Base-by-base conservation (phyloP, 371 early-diverging fungal genomes). In the Catenaria anguillulae region DNA sequence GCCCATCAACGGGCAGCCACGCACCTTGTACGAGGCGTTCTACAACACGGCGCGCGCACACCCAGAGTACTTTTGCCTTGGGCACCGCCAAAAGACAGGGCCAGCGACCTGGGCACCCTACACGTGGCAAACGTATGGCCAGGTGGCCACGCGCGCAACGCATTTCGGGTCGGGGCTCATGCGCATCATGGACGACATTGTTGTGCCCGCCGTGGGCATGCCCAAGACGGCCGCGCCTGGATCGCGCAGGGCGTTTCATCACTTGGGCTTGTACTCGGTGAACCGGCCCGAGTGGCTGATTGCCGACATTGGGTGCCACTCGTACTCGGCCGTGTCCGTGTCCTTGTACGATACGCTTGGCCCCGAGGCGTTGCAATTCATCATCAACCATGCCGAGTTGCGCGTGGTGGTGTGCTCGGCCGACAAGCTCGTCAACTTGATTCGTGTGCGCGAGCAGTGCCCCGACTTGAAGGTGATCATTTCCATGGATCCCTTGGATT, bases 271-370 rank as follows among this genome's bases (percentile, higher is more conserved):
- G 42, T 84, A 75, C 65, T 66, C 80, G 59, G 65, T 76, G 60
- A 86, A 84, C 67, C 68, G 83, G 42, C 68, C 71, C 42, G 84
- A 85, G 65, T 86, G 85, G 85, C 36, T 77, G 31, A 75, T 84
- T 35, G 61, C 79, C 36, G 84, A 75, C 33, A 60, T 61, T 55
- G 75, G 67, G 2, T 64, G 66, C 15, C 54, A 65, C 29, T 65
- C 65, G 42, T 71, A 68, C 67, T 60, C 65, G 37, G 35, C 68
- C 46, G 60, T 65, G 3, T 58, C 72, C 62, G 84, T 82, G 40
- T 80, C 88, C 0, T 65, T 86, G 12, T 86, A 83, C 71, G 82
- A 84, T 64, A 85, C 86, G 2, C 77, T 86, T 42, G 84, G 84
- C 34, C 71, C 82, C 36, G 73, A 71, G 34, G 69, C 84, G 4